Conservation (phyloP, 202 grass and related monocot species). For the Panicum virgatum region DNA sequence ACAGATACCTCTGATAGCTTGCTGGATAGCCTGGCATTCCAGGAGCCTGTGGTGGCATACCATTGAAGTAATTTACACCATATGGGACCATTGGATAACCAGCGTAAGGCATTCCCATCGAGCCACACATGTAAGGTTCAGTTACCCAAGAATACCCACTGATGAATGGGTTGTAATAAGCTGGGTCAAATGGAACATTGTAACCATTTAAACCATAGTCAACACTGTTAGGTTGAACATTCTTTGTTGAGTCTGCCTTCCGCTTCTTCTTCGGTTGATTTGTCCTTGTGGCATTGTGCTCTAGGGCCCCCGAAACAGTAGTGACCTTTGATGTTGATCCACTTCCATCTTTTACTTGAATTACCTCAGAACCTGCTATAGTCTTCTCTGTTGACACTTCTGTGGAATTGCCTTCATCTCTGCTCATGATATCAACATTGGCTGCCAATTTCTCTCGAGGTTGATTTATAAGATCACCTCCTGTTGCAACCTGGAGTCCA, state of each 20-base stretch:
- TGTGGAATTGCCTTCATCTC: constrained; percentile 39
- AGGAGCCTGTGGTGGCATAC: constrained; percentile 30
- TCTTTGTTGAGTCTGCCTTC: constrained; percentile 42
- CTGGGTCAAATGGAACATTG: constrained; percentile 38
- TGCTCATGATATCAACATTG: constrained; percentile 16
- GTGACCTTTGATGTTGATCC: constrained; percentile 24
- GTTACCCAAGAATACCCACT: constrained; percentile 43
- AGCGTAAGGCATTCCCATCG: constrained; percentile 45
- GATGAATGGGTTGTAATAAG: constrained; percentile 51
- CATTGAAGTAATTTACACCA: constrained; percentile 27
- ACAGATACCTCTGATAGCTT: constrained; percentile 41
- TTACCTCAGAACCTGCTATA: constrained; percentile 22
- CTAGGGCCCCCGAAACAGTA: constrained; percentile 5
- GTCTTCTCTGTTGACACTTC: constrained; percentile 34
- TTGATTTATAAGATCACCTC: neutral
- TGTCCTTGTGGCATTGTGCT: constrained; percentile 9
- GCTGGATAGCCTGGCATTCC: constrained; percentile 37
- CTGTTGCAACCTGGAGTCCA: constrained; percentile 4
- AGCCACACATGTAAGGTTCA: constrained; percentile 52
- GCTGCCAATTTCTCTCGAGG: constrained; percentile 25
- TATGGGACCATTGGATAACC: constrained; percentile 44
- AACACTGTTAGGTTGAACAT: constrained; percentile 34
- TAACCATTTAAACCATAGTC: constrained; percentile 48
- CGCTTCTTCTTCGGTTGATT: constrained; percentile 58
- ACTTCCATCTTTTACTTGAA: constrained; percentile 35